Conservation (phyloP, 116 monocot genomes). For the Dioscorea cayenensis region DNA sequence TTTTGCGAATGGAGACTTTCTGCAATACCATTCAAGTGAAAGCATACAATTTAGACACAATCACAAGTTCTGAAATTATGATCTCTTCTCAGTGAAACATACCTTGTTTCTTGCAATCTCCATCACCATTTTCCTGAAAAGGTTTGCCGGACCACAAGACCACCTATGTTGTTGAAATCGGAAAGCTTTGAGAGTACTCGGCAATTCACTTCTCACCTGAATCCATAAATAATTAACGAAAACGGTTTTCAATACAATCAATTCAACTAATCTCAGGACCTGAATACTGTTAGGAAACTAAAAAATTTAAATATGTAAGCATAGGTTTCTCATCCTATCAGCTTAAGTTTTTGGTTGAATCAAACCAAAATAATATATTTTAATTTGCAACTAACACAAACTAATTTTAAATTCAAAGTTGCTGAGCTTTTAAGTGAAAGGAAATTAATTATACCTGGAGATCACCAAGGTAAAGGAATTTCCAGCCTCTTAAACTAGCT, state of each 20-base stretch:
- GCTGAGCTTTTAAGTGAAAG: neutral
- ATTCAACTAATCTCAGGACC: too few relatives aligned
- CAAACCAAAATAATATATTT: too few relatives aligned
- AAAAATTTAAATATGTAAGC: too few relatives aligned
- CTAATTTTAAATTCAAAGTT: too few relatives aligned
- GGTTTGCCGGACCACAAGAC: slow-evolving; percentile 21
- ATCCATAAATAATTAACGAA: neutral
- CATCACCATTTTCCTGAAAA: slow-evolving; percentile 21
- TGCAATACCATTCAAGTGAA: neutral
- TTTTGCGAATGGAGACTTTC: slow-evolving; percentile 19
- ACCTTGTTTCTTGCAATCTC: slow-evolving; percentile 15
- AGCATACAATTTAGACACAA: neutral
- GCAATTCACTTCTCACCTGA: slow-evolving; percentile 21
- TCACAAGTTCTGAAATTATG: neutral
- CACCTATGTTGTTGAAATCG: slow-evolving; percentile 20
- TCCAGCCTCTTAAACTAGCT: slow-evolving; percentile 5
- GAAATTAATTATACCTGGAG: neutral
- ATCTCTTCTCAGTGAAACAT: neutral
- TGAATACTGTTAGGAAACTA: too few relatives aligned
- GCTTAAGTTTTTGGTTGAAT: too few relatives aligned
- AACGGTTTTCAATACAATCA: neutral
- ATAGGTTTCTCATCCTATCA: too few relatives aligned
- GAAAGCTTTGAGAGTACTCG: slow-evolving; percentile 19
- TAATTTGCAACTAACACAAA: too few relatives aligned
- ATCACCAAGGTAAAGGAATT: slow-evolving; percentile 3